phyloP scores from a whole-genome alignment of 2,329 filamentous ascomycete species.

The Geosmithia morbida region DNA sequence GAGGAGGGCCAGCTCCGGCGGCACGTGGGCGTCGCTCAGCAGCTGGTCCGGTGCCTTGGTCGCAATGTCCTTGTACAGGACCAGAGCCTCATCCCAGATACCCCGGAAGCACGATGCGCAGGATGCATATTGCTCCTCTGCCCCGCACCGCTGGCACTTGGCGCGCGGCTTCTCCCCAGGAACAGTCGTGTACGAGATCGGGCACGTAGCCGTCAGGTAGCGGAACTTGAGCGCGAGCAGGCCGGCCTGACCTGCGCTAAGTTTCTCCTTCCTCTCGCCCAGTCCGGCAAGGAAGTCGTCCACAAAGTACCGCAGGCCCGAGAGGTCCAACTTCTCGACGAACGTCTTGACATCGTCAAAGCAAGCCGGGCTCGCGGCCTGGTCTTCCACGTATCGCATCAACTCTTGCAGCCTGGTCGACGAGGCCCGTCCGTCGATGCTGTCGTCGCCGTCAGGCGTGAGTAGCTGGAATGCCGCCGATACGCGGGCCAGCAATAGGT shows the following conservation, averaged over 20 bases:
- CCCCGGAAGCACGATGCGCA: constrained; percentile 10
- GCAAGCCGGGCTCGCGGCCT: constrained; percentile 20
- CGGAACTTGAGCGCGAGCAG: constrained; percentile 25
- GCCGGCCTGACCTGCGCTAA: constrained; percentile 9
- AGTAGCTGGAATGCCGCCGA: constrained; percentile 20
- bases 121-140: constrained; percentile 6
- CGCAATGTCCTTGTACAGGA: constrained; percentile 4
- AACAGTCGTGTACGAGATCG: constrained; percentile 8
- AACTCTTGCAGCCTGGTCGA: constrained; percentile 19
- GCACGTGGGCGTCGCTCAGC: constrained; percentile 5
- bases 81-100: constrained; percentile 9
- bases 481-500: constrained; percentile 22
- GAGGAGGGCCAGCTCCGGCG: constrained; percentile 19
- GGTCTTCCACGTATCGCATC: constrained; percentile 18
- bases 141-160: constrained; percentile 11
- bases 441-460: constrained; percentile 13
- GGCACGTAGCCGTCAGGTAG: constrained; percentile 27
- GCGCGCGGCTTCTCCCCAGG: constrained; percentile 2
- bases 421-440: constrained; percentile 9
- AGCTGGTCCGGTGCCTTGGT: constrained; percentile 2
- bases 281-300: constrained; percentile 7
- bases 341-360: constrained; percentile 33
- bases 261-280: constrained; percentile 8
- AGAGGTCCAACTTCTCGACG: constrained; percentile 22
- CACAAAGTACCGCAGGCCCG: constrained; percentile 24